Percentiles rank a stretch among this genome's conserved stretches.
phyloP scores from a whole-genome alignment of 1,284 basidiomycete species.

The Ganoderma resinaceum region DNA sequence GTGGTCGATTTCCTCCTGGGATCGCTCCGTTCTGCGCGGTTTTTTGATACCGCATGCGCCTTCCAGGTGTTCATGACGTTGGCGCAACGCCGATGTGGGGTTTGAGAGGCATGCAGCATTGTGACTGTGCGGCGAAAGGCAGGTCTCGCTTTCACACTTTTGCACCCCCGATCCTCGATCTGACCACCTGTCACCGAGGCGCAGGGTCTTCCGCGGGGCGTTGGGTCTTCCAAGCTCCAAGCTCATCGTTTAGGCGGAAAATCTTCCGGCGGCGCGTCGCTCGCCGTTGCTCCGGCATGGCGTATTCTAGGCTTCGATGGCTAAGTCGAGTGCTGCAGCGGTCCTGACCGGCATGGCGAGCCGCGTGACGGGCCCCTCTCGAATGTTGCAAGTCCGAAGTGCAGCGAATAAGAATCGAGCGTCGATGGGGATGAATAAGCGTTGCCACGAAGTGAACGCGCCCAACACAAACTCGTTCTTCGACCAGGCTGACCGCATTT shows the following conservation, averaged over 20 bases:
- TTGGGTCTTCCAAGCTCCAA: neutral
- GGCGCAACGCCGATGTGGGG: neutral
- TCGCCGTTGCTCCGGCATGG: neutral
- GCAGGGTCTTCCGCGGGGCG: neutral
- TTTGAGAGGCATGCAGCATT: conserved; percentile 3
- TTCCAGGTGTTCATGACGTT: conserved; percentile 2
- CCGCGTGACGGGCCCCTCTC: neutral
- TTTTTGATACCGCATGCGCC: neutral
- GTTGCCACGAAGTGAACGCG: neutral
- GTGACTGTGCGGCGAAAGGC: neutral
- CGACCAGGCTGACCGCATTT: conserved; percentile 2
- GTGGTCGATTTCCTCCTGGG: neutral
- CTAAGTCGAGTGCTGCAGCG: neutral
- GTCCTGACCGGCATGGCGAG: neutral
- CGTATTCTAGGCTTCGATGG: neutral
- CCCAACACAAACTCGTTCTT: neutral
- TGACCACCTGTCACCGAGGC: neutral
- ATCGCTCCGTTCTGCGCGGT: neutral
- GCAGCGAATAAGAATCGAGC: neutral
- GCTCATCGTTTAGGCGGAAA: neutral
- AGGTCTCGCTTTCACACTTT: neutral
- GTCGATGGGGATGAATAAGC: neutral
- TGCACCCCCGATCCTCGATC: conserved; percentile 4
- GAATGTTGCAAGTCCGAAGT: neutral
- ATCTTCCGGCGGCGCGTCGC: neutral